These are phyloP conservation scores for Leccinum truebloodii DNA, from an alignment of 768 basidiomycete genomes.

Conservation along the genomic window DNA sequence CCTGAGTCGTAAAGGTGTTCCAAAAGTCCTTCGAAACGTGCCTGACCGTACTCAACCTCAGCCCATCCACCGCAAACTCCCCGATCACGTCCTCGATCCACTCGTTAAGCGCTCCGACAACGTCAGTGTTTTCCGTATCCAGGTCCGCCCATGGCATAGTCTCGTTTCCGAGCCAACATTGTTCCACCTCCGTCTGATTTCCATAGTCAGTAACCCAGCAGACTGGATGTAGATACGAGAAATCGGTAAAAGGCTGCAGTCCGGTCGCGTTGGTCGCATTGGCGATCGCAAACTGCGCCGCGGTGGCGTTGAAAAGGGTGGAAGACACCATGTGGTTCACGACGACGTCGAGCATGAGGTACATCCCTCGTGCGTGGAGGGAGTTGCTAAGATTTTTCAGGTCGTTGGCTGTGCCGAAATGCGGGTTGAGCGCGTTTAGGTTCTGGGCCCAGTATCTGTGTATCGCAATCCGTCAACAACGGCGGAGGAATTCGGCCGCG, in stretches of 20 bases:
- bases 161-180: conserved; percentile 61
- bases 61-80: conserved; percentile 52
- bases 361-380: conserved; percentile 55
- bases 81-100: conserved; percentile 51
- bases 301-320: conserved; percentile 26
- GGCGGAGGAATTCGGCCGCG: not conserved
- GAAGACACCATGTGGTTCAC: conserved; percentile 59
- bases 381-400: conserved; percentile 48
- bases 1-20: conserved; percentile 48
- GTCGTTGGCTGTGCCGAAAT: conserved; percentile 54
- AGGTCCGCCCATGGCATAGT: conserved; percentile 56
- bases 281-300: conserved; percentile 19
- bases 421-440: conserved; percentile 47
- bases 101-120: conserved; percentile 43
- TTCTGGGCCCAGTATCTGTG: conserved; percentile 53
- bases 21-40: conserved; percentile 57
- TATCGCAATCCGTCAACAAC: not conserved
- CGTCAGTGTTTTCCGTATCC: conserved; percentile 50
- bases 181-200: conserved; percentile 51
- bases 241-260: conserved; percentile 34
- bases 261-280: conserved; percentile 24
- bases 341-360: conserved; percentile 63
- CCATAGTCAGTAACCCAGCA: conserved; percentile 45
- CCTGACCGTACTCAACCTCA: conserved; percentile 62
- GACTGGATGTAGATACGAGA: conserved; percentile 40